Evolutionary conservation across 2,329 filamentous ascomycete species (phyloP), one percentile per base, ranked within the genome.

Genomic region (Fusarium sulawesiense): DNA sequence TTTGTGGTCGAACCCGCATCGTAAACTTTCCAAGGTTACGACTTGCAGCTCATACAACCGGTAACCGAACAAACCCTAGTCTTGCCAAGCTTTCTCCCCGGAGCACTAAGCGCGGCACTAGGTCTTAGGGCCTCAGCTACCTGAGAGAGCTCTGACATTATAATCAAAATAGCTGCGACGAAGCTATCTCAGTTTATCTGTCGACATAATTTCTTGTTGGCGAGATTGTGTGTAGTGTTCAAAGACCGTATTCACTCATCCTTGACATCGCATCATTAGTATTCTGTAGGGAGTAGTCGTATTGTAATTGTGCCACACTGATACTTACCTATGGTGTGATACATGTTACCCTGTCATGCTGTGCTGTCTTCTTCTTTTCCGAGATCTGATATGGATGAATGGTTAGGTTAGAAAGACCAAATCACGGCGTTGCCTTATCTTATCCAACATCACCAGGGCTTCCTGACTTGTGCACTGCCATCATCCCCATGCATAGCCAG

Each of bases 61-160:
- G 57, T 55, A 54, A 58, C 27, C 18, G 27, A 47, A 54, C 50
- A 48, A 56, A 62, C 56, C 68, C 68, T 69, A 71, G 68, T 54
- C 71, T 50, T 41, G 68, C 68, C 68, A 71, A 71, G 68, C 68
- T 69, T 71, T 66, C 64, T 56, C 68, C 68, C 68, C 60, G 23
- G 56, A 40, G 46, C 64, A 59, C 64, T 69, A 71, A 51, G 27
- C 34, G 37, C 45, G 37, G 49, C 64, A 71, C 64, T 71, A 68
- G 63, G 21, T 56, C 57, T 29, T 41, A 48, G 42, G 56, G 42
- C 53, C 68, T 58, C 46, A 46, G 63, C 41, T 55, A 27, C 51
- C 44, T 46, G 58, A 51, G 41, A 66, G 18, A 37, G 58, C 64
- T 60, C 49, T 54, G 58, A 50, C 50, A 51, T 48, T 60, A 53